A percentile compares a stretch with the other conserved stretches of the same genome.
These are phyloP conservation scores for Colletotrichum euphorbiae DNA, from an alignment of 2,329 filamentous ascomycete species.

Conservation along the genomic window DNA sequence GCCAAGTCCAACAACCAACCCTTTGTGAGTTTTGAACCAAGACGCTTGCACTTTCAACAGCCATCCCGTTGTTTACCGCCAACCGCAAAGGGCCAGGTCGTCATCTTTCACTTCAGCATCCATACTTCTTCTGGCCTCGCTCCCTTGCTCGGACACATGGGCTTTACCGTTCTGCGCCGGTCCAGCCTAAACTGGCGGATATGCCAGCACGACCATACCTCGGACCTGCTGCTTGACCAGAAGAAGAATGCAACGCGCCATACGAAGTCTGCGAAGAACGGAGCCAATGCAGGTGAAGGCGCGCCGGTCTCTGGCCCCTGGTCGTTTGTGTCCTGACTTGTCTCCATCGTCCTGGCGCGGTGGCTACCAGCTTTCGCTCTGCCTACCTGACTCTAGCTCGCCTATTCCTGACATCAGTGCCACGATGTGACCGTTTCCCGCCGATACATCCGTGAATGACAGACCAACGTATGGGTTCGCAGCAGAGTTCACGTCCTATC, in stretches of 20 bases:
- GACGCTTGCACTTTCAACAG: not conserved
- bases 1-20: not conserved
- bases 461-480: not conserved
- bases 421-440: not conserved
- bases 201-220: constrained; percentile 4
- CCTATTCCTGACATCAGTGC: constrained; percentile 2
- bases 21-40: constrained; percentile 13
- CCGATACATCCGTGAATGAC: constrained; percentile 11
- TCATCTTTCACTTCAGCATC: not conserved
- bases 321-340: constrained; percentile 8
- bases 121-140: not conserved
- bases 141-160: constrained; percentile 16
- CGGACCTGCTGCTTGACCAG: constrained; percentile 18
- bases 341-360: constrained; percentile 8
- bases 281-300: constrained; percentile 17
- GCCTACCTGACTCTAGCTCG: constrained; percentile 1
- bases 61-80: constrained; percentile 24
- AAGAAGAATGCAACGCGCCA: not conserved
- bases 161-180: constrained; percentile 2
- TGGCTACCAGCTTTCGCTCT: constrained; percentile 17
- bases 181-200: constrained; percentile 17
- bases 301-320: not conserved
- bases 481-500: constrained; percentile 1
- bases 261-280: not conserved
- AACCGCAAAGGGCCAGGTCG: constrained; percentile 14